Evolutionary conservation across 257 asterid genomes (phyloP).

Genomic region (Cruciata laevipes): DNA sequence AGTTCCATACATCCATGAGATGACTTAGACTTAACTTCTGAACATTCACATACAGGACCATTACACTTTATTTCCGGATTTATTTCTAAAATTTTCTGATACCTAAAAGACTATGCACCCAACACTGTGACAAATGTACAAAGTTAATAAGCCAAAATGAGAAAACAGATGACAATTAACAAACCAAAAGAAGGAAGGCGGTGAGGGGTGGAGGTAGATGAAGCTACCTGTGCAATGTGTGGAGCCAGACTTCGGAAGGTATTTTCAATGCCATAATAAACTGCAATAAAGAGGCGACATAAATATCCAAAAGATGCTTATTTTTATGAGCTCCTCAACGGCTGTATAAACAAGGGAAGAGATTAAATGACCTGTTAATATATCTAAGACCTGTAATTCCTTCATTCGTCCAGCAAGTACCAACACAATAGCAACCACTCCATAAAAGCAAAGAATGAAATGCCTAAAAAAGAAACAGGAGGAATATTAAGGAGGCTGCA

Average conservation of each 20-base stretch:
- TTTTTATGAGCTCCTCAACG: constrained; percentile 18
- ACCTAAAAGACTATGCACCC: neutral
- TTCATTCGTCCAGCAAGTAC: constrained; percentile 85
- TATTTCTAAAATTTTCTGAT: neutral
- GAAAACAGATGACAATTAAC: neutral
- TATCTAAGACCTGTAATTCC: constrained; percentile 56
- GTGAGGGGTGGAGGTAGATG: constrained; percentile 4
- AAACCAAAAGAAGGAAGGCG: neutral
- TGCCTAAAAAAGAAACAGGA: constrained; percentile 60
- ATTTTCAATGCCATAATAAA: constrained; percentile 77
- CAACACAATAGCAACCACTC: constrained; percentile 59
- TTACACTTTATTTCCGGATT: neutral
- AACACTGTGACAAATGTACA: neutral
- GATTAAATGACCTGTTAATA: constrained; percentile 65
- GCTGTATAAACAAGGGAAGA: constrained; percentile 16
- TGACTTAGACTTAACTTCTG: neutral
- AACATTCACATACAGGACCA: neutral
- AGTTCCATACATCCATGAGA: neutral
- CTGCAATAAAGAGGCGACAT: constrained; percentile 40
- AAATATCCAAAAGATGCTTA: constrained; percentile 12
- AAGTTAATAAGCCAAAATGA: neutral
- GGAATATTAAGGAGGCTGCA: constrained; percentile 6
- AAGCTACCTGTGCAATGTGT: constrained; percentile 60
- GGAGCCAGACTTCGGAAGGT: constrained; percentile 76
- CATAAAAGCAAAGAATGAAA: constrained; percentile 77